A percentile compares a stretch with the other conserved stretches of the same genome.
Conservation (phyloP, 2,329 filamentous ascomycete genomes). For the Colletotrichum salicis region DNA sequence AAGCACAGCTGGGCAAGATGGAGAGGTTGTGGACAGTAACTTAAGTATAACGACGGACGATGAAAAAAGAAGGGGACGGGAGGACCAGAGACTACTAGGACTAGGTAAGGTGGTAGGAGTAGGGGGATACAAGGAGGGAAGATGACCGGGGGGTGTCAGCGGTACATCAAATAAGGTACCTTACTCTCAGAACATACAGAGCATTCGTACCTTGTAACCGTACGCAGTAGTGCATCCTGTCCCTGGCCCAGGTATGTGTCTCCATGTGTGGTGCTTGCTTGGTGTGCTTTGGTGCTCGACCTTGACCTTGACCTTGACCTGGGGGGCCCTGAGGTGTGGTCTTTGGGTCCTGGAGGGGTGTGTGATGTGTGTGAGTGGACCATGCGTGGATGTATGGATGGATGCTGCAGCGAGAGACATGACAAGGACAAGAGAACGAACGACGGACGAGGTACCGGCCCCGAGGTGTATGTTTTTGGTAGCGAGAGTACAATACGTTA, state of each 20-base stretch:
- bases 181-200: background rate
- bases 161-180: conserved; percentile 6
- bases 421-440: background rate
- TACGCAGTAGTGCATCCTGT: background rate
- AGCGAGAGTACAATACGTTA: background rate
- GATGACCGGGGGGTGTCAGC: conserved; percentile 1
- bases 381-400: background rate
- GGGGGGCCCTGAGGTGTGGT: conserved; percentile 10
- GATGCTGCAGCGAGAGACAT: background rate
- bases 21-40: conserved; percentile 33
- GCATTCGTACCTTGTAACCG: no score
- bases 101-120: background rate
- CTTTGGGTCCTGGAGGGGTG: background rate
- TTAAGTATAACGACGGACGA: conserved; percentile 34
- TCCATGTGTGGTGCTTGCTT: background rate
- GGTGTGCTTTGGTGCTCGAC: conserved; percentile 1
- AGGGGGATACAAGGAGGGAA: background rate
- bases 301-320: conserved; percentile 5
- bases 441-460: background rate
- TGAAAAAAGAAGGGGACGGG: conserved; percentile 20
- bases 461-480: background rate
- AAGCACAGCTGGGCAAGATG: conserved; percentile 27
- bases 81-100: background rate
- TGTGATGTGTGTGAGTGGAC: background rate
- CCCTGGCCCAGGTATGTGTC: background rate